A percentile compares a stretch with the other conserved stretches of the same genome.
phyloP scores from a whole-genome alignment of 148 eudicot genomes.

The Fagopyrum homotropicum region DNA sequence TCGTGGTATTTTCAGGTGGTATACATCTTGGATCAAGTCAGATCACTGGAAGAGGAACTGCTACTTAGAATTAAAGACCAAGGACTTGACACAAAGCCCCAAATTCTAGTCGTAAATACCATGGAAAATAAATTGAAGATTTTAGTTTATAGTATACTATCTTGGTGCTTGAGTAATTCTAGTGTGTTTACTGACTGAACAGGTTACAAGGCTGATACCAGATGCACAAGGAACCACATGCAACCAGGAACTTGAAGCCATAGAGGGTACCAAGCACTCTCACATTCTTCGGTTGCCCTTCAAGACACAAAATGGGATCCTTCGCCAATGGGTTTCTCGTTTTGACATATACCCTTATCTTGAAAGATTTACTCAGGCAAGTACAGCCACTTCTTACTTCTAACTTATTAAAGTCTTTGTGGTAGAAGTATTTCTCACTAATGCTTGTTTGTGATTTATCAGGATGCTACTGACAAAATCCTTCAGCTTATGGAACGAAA shows the following conservation, averaged over 20 bases:
- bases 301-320: constrained; percentile 59
- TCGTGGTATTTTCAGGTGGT: constrained; percentile 53
- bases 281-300: constrained; percentile 83
- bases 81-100: constrained; percentile 81
- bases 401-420: too few species aligned
- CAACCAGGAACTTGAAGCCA: constrained; percentile 57
- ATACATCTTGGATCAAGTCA: constrained; percentile 91
- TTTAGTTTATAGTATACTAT: neutral
- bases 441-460: constrained; percentile 4
- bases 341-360: constrained; percentile 92
- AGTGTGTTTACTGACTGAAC: constrained; percentile 4
- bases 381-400: constrained; percentile 12
- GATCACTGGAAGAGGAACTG: constrained; percentile 82
- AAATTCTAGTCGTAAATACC: constrained; percentile 72
- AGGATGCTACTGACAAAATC: constrained; percentile 77
- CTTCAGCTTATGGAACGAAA: constrained; percentile 71
- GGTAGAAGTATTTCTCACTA: neutral
- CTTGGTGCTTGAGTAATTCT: constrained; percentile 5
- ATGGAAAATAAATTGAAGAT: neutral
- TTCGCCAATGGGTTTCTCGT: constrained; percentile 81
- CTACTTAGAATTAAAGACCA: constrained; percentile 71
- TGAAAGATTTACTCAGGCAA: constrained; percentile 71
- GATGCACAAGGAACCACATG: constrained; percentile 89
- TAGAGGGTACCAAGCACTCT: constrained; percentile 71
- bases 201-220: constrained; percentile 92